Conservation (phyloP, 1,284 basidiomycete genomes). For the Puccinia horiana region DNA sequence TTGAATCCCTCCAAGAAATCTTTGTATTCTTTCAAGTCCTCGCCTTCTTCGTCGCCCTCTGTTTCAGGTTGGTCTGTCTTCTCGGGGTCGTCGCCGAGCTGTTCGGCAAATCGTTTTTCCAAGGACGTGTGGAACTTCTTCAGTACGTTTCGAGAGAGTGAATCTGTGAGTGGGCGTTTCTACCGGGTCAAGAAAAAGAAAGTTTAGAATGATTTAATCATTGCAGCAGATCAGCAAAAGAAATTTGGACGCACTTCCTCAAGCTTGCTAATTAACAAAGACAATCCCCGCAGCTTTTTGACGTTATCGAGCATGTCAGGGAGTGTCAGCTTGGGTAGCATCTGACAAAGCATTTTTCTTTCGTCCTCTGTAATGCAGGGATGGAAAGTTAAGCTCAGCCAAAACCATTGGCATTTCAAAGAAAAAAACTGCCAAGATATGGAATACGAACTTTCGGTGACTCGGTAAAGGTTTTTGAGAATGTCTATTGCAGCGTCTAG, state of each 20-base stretch:
- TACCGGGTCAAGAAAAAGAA: constrained; percentile 56
- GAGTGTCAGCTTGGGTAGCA: constrained; percentile 75
- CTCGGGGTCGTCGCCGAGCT: constrained; percentile 59
- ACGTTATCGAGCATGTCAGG: constrained; percentile 69
- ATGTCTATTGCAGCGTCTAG: constrained; percentile 76
- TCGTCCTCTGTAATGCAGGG: constrained; percentile 66
- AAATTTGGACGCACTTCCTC: constrained; percentile 64
- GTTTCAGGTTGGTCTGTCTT: background rate
- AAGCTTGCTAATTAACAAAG: constrained; percentile 67
- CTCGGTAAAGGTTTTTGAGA: constrained; percentile 64
- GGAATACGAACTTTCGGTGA: constrained; percentile 61
- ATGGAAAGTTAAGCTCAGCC: constrained; percentile 10
- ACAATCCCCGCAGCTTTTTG: constrained; percentile 66
- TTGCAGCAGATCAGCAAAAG: background rate
- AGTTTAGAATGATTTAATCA: background rate
- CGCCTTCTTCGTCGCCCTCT: constrained; percentile 1
- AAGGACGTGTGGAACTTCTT: constrained; percentile 68
- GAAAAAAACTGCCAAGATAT: constrained; percentile 55
- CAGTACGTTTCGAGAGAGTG: constrained; percentile 71
- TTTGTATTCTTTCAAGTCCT: constrained; percentile 8
- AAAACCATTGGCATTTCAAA: constrained; percentile 53
- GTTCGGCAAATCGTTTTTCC: constrained; percentile 65
- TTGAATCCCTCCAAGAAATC: constrained; percentile 20
- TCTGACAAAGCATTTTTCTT: constrained; percentile 76
- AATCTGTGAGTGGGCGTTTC: constrained; percentile 74